phyloP scores from a whole-genome alignment of 345 rosid species.

The Brassica cretica region DNA sequence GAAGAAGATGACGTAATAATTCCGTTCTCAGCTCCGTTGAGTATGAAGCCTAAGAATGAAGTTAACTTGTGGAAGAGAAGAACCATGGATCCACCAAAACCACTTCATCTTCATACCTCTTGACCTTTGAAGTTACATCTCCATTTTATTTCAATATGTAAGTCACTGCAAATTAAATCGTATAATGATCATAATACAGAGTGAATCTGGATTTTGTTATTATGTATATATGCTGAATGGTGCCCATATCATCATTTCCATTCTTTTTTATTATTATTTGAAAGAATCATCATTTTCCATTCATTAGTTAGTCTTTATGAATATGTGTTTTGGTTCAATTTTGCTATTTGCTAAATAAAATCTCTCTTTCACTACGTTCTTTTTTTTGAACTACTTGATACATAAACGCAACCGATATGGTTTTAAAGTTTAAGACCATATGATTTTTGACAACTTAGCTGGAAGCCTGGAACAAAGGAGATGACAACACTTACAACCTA shows the following conservation, averaged over 20 bases:
- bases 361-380: not conserved
- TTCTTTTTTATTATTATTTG: no score
- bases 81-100: conserved; percentile 72
- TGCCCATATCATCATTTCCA: not conserved
- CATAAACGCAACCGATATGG: not conserved
- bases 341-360: not conserved
- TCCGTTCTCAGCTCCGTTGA: conserved; percentile 78
- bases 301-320: conserved; percentile 19
- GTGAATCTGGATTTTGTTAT: conserved; percentile 9
- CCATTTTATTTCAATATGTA: not conserved
- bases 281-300: not conserved
- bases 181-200: not conserved
- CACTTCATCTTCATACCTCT: conserved; percentile 54
- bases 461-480: not conserved
- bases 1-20: conserved; percentile 42
- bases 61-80: conserved; percentile 90
- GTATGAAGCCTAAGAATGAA: conserved; percentile 63
- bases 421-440: not conserved
- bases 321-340: conserved; percentile 7
- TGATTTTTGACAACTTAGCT: not conserved
- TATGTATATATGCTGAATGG: conserved; percentile 9
- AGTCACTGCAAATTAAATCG: not conserved
- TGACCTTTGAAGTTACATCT: not conserved
- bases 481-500: not conserved
- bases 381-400: not conserved